Evolutionary conservation across 768 basidiomycete species (phyloP), one percentile per base, ranked within the genome.

Genomic region (Sistotremastrum suecicum): DNA sequence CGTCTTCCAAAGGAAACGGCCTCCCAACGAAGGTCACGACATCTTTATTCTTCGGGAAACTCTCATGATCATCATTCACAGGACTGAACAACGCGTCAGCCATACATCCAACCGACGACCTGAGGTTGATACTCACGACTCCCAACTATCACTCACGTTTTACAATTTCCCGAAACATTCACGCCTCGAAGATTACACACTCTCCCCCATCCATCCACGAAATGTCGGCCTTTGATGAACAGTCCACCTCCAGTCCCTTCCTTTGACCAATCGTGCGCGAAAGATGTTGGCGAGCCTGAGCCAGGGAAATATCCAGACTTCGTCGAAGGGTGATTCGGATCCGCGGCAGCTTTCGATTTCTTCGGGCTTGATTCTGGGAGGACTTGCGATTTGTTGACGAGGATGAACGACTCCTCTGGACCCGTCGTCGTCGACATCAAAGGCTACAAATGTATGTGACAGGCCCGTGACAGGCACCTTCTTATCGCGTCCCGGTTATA

Each of bases 1-100:
- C 92, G 50, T 98, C 84, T 39, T 81, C 76, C 2, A 98, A 66
- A 7, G 92, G 83, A 59, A 97, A 97, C 1, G 95, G 95, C 12
- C 90, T 68, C 7, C 84, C 85, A 29, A 94, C 82, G 59, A 97
- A 99, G 0, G 82, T 86, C 2, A 89, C 78, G 1, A 66, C 60
- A 41, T 73, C 65, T 45, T 75, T 75, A 35, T 76, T 69, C 2
- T 71, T 70, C 38, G 83, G 86, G 54, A 88, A 90, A 2, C 67
- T 63, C 45, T 71, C 71, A 46, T 83, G 71, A 43, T 81, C 69
- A 53, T 83, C 74, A 55, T 86, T 75, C 7, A 64, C 63, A 30
- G 87, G 85, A 7, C 86, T 89, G 42, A 28, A 31, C 12, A 30
- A 45, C 20, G 40, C 42, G 34, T 37, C 11, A 51, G 46, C 47